Evolutionary conservation across 805 yeast genomes (phyloP).

Genomic region (Kazachstania martiniae): DNA sequence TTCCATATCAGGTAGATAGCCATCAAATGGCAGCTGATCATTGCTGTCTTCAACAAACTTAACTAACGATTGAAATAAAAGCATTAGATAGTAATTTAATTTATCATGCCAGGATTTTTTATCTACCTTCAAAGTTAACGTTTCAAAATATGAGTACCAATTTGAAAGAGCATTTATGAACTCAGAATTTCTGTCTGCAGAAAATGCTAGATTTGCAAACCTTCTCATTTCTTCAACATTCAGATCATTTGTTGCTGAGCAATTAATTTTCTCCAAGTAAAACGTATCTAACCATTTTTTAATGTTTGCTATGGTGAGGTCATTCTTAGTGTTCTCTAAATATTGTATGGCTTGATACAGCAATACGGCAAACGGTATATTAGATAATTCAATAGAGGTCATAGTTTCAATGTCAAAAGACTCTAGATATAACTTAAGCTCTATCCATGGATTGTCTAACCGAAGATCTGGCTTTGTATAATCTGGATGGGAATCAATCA

Average conservation of each 20-base stretch:
- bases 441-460: conserved; percentile 63
- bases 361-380: conserved; percentile 45
- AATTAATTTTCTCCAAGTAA: conserved; percentile 20
- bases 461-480: conserved; percentile 47
- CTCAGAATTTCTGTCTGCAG: too few relatives aligned
- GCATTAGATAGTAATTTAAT: conserved; percentile 5
- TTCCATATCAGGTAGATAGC: conserved; percentile 81
- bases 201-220: conserved; percentile 29
- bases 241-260: conserved; percentile 26
- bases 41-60: conserved; percentile 1
- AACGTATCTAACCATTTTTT: neutral
- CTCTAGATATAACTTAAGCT: conserved; percentile 40
- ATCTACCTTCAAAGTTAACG: neutral
- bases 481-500: conserved; percentile 65
- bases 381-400: conserved; percentile 37
- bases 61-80: conserved; percentile 5
- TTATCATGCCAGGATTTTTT: conserved; percentile 1
- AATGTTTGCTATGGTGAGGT: neutral
- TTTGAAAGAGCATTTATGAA: too few relatives aligned
- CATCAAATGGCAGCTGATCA: conserved; percentile 45
- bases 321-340: neutral
- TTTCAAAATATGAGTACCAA: too few relatives aligned
- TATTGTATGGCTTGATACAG: conserved; percentile 2
- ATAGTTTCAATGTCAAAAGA: conserved; percentile 38
- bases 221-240: conserved; percentile 44